A percentile compares a stretch with the other conserved stretches of the same genome.
phyloP scores from a whole-genome alignment of 2,329 filamentous ascomycete species.

The Aspergillus proliferans region DNA sequence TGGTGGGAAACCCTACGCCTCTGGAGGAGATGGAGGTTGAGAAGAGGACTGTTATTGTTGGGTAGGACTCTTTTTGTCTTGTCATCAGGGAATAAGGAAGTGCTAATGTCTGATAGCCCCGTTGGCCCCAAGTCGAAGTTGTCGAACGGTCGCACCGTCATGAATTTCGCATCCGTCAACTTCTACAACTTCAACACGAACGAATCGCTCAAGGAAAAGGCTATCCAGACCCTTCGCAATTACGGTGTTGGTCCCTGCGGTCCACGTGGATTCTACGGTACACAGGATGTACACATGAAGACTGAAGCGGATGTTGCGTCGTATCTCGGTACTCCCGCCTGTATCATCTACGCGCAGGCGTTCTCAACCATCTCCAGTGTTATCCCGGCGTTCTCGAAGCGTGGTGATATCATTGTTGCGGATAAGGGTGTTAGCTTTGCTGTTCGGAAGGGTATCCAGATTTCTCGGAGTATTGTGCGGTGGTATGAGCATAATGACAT shows the following conservation, averaged over 20 bases:
- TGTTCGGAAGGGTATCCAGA: constrained; percentile 89
- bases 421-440: constrained; percentile 91
- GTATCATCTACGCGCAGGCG: constrained; percentile 91
- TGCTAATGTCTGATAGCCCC: constrained; percentile 48
- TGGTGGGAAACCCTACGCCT: constrained; percentile 66
- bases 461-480: constrained; percentile 79
- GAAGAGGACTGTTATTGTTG: constrained; percentile 78
- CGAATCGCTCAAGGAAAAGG: constrained; percentile 88
- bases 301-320: constrained; percentile 88
- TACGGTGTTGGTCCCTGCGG: constrained; percentile 97
- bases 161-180: constrained; percentile 90
- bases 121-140: constrained; percentile 88
- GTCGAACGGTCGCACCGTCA: constrained; percentile 79
- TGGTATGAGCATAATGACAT: constrained; percentile 98
- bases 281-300: constrained; percentile 96
- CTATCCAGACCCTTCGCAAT: constrained; percentile 84
- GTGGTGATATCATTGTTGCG: constrained; percentile 93
- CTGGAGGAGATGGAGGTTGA: constrained; percentile 79
- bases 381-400: constrained; percentile 93
- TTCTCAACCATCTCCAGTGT: constrained; percentile 97
- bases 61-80: constrained; percentile 48
- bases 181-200: constrained; percentile 96
- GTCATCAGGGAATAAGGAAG: too few relatives aligned
- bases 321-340: constrained; percentile 78
- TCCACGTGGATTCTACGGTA: constrained; percentile 96